Conservation (phyloP, 306 rosid genomes). For the Quercus cerris region DNA sequence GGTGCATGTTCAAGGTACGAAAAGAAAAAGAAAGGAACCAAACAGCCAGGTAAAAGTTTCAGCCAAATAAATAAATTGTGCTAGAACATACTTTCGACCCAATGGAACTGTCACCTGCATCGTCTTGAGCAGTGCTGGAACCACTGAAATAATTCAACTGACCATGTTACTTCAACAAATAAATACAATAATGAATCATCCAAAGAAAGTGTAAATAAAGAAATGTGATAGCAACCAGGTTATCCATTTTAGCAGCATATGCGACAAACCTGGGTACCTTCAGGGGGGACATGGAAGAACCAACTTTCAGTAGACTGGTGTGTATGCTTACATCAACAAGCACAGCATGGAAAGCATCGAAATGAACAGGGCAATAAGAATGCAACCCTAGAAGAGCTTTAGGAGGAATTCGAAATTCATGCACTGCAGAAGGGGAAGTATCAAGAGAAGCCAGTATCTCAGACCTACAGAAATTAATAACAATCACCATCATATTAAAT, state of each 20-base stretch:
- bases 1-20: neutral
- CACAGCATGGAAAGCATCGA: constrained; percentile 61
- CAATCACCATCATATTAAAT: constrained; percentile 33
- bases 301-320: constrained; percentile 45
- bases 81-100: constrained; percentile 46
- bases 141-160: constrained; percentile 42
- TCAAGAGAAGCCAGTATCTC: constrained; percentile 46
- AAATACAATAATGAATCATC: neutral
- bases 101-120: constrained; percentile 27
- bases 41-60: neutral
- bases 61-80: constrained; percentile 1
- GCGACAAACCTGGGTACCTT: constrained; percentile 70
- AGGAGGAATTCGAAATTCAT: constrained; percentile 61
- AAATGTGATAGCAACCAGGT: neutral
- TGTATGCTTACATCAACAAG: constrained; percentile 57
- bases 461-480: constrained; percentile 31
- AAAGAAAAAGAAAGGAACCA: neutral
- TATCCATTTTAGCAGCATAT: constrained; percentile 17
- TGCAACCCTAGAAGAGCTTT: constrained; percentile 59
- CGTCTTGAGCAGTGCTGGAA: constrained; percentile 28
- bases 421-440: constrained; percentile 52
- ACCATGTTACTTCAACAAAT: constrained; percentile 13
- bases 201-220: neutral
- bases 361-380: constrained; percentile 64
- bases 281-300: constrained; percentile 32